These are phyloP conservation scores for Silene noctiflora DNA, from an alignment of 179 eudicot species.

Conservation along the genomic window DNA sequence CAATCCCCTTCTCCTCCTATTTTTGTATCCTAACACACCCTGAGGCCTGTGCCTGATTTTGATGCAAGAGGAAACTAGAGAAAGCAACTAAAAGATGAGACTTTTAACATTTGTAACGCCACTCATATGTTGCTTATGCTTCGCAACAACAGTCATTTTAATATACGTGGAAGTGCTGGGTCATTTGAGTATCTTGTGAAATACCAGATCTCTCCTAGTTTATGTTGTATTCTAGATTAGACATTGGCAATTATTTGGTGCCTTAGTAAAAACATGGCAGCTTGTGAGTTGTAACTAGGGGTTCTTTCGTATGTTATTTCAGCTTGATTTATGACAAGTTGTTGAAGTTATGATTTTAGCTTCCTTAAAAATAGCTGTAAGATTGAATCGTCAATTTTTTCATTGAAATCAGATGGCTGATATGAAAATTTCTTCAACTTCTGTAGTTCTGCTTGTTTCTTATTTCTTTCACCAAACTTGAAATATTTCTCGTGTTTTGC, in stretches of 20 bases:
- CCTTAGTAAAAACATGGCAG: background rate
- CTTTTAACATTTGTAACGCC: background rate
- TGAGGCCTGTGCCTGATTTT: background rate
- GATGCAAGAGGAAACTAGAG: background rate
- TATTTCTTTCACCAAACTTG: background rate
- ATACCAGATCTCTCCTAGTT: background rate
- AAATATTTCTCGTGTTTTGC: background rate
- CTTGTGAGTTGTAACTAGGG: background rate
- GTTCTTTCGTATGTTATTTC: background rate
- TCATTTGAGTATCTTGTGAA: background rate
- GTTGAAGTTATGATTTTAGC: background rate
- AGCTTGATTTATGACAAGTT: background rate
- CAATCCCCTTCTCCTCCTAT: background rate
- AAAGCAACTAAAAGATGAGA: too few relatives aligned
- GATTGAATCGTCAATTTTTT: background rate
- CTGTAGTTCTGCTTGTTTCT: background rate
- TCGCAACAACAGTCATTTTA: background rate
- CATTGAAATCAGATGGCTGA: background rate
- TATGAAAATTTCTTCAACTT: background rate
- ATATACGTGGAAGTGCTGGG: background rate
- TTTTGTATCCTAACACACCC: background rate
- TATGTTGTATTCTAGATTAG: background rate
- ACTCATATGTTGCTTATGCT: background rate
- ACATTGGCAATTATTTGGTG: background rate
- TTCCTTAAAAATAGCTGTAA: background rate